Base-by-base conservation (phyloP, 805 yeast genomes). In the Lipomyces spencermartinsiae region DNA sequence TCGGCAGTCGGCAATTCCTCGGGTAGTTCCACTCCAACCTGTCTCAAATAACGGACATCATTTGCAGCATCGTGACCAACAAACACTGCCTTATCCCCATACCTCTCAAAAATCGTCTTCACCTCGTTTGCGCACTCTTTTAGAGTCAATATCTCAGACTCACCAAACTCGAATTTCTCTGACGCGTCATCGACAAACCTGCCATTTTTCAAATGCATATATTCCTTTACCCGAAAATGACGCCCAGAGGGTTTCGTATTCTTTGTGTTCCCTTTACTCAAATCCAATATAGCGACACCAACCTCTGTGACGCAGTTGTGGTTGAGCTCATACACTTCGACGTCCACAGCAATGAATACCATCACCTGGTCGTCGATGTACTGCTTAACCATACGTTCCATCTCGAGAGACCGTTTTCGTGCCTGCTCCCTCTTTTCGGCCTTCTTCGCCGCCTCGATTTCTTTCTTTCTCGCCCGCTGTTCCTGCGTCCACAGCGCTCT, bases 31-130 rank as follows among this genome's bases (percentile, higher is more conserved):
- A 58, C 54, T 7, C 69, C 67, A 14, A 57, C 4, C 22, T 54
- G 19, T 29, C 8, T 7, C 35, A 67, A 29, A 14, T 64, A 65
- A 33, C 54, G 55, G 19, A 70, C 51, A 46, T 70, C 72, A 29
- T 60, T 56, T 19, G 22, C 14, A 4, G 54, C 35, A 39, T 62
- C 71, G 55, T 69, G 72, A 16, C 65, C 72, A 3, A 69, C 72
- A 25, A 69, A 35, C 12, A 64, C 64, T 12, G 58, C 34, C 9
- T 12, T 19, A 4, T 58, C 51, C 10, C 61, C 65, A 9, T 39
- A 49, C 34, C 31, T n/a, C 4, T 39, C 43, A 54, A 61, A 65
- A 9, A 61, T 22, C 25, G 14, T 16, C 35, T 16, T 33, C 31
- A 63, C 46, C 54, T 55, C 58, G 4, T 14, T 16, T 19, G 58